Conservation (phyloP, 2,329 filamentous ascomycete species). For the Clonostachys sp. region DNA sequence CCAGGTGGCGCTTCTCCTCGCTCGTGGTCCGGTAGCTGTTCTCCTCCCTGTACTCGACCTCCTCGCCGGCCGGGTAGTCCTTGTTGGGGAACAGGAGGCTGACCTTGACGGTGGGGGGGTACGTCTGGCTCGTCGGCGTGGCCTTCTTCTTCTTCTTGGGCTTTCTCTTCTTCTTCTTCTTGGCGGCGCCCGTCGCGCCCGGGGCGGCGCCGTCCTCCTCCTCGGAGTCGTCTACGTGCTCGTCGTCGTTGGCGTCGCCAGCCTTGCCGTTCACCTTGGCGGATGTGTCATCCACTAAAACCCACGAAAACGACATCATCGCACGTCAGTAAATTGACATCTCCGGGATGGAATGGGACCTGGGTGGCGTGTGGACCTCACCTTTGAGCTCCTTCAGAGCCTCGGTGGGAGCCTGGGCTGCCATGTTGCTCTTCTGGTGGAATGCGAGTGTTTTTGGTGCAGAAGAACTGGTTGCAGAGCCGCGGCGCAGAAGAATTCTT, state of each 20-base stretch:
- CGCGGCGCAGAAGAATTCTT: too few relatives aligned
- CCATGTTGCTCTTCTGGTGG: constrained; percentile 25
- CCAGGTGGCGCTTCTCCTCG: constrained; percentile 79
- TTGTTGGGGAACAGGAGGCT: constrained; percentile 70
- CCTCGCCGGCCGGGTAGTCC: constrained; percentile 71
- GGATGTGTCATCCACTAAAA: constrained; percentile 35
- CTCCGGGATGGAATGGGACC: neutral
- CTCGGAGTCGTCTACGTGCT: constrained; percentile 43
- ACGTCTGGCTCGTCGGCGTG: constrained; percentile 67
- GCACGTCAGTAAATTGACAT: neutral
- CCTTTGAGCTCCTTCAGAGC: constrained; percentile 38
- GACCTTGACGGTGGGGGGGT: constrained; percentile 67
- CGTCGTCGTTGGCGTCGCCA: constrained; percentile 25
- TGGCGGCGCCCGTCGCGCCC: constrained; percentile 27
- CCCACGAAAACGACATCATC: constrained; percentile 4
- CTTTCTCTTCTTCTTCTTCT: constrained; percentile 60
- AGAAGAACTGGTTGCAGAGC: too few relatives aligned
- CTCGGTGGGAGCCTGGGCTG: constrained; percentile 34
- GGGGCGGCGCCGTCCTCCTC: constrained; percentile 35
- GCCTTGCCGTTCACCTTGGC: constrained; percentile 28
- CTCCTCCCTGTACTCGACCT: constrained; percentile 72
- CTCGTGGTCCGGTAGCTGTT: constrained; percentile 74
- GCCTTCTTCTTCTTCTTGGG: constrained; percentile 84
- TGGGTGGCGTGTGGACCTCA: constrained; percentile 9
- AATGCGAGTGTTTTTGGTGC: neutral